Evolutionary conservation across 2,329 filamentous ascomycete species (phyloP), one percentile per base, ranked within the genome.

Genomic region (Apiospora hydei): DNA sequence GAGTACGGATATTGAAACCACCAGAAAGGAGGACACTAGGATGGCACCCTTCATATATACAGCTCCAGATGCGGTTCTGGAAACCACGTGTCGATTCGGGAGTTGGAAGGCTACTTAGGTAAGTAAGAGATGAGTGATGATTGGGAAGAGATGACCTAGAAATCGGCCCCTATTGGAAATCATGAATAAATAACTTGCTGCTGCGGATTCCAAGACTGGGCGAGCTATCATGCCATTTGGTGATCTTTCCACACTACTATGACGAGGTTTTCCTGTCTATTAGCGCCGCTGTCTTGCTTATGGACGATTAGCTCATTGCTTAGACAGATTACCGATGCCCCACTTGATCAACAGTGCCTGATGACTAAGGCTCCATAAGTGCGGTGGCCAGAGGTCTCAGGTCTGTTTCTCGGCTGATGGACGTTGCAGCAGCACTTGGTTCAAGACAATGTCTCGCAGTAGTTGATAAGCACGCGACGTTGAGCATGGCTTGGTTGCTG

Each of bases 21-120:
- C 75, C 21, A 81, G 70, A 72, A 80, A 71, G 10, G 79, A 80
- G 51, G 76, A 70, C 38, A 71, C 18, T 26, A 78, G 68, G 71
- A 77, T 34, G 70, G 78, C 64, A 53, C 74, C 76, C 72, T 77
- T 79, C 79, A 83, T 83, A 79, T 82, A 83, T 78, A 77, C 43
- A 38, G 49, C 16, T 53, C 41, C 5, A 49, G 67, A 46, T 64
- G 61, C 51, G 74, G 75, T 71, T 64, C 57, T 53, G 69, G 74
- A 75, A 76, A 67, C 21, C 41, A 49, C 67, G 47, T 67, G 51
- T 69, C 24, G 71, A 67, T 57, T 69, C 43, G 24, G 57, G 34
- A 38, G 38, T 18, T 3, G 38, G 41, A n/a, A n/a, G 21, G 57
- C 8, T 67, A n/a, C n/a, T n/a, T n/a, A 72, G 64, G 68, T 57